These are phyloP conservation scores for Phytophthora pisi DNA, from an alignment of 352 stramenopile species.

Conservation along the genomic window DNA sequence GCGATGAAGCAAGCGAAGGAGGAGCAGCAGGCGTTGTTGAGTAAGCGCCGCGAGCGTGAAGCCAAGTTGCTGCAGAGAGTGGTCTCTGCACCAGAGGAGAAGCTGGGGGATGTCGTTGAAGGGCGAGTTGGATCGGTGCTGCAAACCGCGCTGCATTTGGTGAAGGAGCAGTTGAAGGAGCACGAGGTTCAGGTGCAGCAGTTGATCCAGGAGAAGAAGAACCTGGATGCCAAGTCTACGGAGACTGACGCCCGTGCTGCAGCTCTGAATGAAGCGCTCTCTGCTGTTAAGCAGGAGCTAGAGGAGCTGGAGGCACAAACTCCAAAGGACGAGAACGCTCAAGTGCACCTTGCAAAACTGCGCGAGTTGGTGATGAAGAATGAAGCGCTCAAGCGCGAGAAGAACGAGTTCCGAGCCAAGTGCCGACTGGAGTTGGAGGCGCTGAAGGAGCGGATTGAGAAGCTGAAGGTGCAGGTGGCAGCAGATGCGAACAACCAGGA, in stretches of 20 bases:
- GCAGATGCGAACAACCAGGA: conserved; percentile 46
- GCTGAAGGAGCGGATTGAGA: conserved; percentile 45
- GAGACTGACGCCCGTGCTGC: conserved; percentile 29
- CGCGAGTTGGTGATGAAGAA: conserved; percentile 52
- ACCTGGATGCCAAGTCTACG: conserved; percentile 39
- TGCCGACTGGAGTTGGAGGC: conserved; percentile 51
- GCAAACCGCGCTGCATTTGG: conserved; percentile 19
- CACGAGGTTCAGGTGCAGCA: conserved; percentile 42
- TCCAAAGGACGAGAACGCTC: conserved; percentile 28
- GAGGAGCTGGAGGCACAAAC: conserved; percentile 43
- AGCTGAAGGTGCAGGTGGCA: conserved; percentile 45
- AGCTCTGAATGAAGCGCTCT: conserved; percentile 39
- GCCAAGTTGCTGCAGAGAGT: conserved; percentile 57
- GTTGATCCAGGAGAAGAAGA: conserved; percentile 56
- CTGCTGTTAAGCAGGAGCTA: conserved; percentile 47
- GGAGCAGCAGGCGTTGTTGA: conserved; percentile 52
- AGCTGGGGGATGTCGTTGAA: conserved; percentile 8
- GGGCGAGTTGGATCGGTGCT: conserved; percentile 12
- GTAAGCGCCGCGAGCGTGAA: conserved; percentile 53
- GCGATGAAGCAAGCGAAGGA: conserved; percentile 52
- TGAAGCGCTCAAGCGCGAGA: conserved; percentile 59
- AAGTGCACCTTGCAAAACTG: conserved; percentile 38
- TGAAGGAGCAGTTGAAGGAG: conserved; percentile 35
- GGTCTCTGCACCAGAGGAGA: conserved; percentile 43
- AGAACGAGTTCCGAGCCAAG: conserved; percentile 48